phyloP scores from a whole-genome alignment of 768 basidiomycete genomes.

The Mycena rosella region DNA sequence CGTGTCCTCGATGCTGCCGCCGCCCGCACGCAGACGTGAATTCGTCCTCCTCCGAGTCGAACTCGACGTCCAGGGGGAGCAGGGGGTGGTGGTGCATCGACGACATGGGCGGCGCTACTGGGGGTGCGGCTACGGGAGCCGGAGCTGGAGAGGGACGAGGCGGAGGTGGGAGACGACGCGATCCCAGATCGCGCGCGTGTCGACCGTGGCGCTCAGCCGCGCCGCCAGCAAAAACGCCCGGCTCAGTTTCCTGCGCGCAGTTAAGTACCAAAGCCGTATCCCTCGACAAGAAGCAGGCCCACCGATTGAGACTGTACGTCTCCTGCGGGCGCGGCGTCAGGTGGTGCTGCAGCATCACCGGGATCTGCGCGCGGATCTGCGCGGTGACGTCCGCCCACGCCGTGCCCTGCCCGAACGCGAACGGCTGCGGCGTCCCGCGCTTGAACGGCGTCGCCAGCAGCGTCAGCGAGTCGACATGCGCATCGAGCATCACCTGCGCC shows the following conservation, averaged over 20 bases:
- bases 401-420: slow-evolving; percentile 80
- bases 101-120: slow-evolving; percentile 44
- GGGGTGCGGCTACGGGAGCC: slow-evolving; percentile 51
- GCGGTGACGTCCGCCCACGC: slow-evolving; percentile 79
- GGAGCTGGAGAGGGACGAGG: slow-evolving; percentile 57
- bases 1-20: slow-evolving; percentile 36
- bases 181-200: slow-evolving; percentile 84
- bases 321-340: slow-evolving; percentile 94
- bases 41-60: slow-evolving; percentile 38
- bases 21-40: slow-evolving; percentile 29
- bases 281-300: slow-evolving; percentile 34
- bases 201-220: slow-evolving; percentile 77
- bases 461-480: slow-evolving; percentile 86
- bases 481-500: slow-evolving; percentile 82
- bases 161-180: slow-evolving; percentile 63
- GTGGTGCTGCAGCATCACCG: slow-evolving; percentile 89
- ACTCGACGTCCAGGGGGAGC: slow-evolving; percentile 23
- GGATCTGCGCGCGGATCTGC: slow-evolving; percentile 84
- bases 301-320: slow-evolving; percentile 95
- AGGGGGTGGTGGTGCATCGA: slow-evolving; percentile 36
- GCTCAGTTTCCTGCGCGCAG: slow-evolving; percentile 75
- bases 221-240: slow-evolving; percentile 86
- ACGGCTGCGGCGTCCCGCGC: slow-evolving; percentile 71
- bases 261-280: background rate
- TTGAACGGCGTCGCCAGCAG: slow-evolving; percentile 92